These are phyloP conservation scores for Colletotrichum aenigma DNA, from an alignment of 2,329 filamentous ascomycete species.

Conservation along the genomic window DNA sequence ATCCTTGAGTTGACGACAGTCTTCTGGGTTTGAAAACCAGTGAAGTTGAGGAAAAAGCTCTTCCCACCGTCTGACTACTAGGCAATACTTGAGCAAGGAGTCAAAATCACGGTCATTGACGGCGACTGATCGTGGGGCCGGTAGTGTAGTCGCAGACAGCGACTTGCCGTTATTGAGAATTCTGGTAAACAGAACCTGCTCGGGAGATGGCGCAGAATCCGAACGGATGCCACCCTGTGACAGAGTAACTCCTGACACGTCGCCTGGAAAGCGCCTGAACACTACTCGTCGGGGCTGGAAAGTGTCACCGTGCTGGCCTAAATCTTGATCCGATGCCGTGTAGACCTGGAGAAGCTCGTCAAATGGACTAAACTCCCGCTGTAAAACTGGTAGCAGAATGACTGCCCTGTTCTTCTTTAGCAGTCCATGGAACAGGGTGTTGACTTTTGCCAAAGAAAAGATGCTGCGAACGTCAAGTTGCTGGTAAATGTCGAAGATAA, in stretches of 20 bases:
- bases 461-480: constrained; percentile 46
- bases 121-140: constrained; percentile 26
- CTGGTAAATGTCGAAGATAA: constrained; percentile 52
- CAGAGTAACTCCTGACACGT: constrained; percentile 28
- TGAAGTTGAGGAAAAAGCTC: constrained; percentile 45
- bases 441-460: constrained; percentile 40
- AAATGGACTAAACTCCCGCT: constrained; percentile 46
- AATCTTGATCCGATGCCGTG: constrained; percentile 43
- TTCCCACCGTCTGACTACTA: constrained; percentile 42
- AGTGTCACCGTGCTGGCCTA: constrained; percentile 31
- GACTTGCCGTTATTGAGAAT: not conserved
- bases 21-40: constrained; percentile 50
- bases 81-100: constrained; percentile 36
- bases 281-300: constrained; percentile 44
- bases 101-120: constrained; percentile 36
- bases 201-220: not conserved
- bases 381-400: constrained; percentile 47
- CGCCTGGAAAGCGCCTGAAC: constrained; percentile 39
- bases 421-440: constrained; percentile 42
- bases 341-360: constrained; percentile 51
- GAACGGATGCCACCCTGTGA: not conserved
- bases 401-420: constrained; percentile 42
- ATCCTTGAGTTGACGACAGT: constrained; percentile 46
- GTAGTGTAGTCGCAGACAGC: not conserved
- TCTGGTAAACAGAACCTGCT: not conserved